Evolutionary conservation across 306 rosid genomes (phyloP), one percentile per base, ranked within the genome.

Genomic region (Erythrophleum fordii): DNA sequence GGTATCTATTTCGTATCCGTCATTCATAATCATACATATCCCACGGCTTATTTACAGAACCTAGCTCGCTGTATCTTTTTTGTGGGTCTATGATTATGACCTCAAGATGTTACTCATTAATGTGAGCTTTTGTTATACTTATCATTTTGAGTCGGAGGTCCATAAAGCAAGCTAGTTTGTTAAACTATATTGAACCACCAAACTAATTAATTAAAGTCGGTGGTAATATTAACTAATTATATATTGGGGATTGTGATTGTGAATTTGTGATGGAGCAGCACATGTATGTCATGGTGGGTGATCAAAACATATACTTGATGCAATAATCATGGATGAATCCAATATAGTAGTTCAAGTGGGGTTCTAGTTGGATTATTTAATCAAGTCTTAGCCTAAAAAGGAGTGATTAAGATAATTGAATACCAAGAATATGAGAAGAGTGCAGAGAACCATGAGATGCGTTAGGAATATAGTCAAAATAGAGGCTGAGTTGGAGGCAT

Each of bases 401-500:
- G 20, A 25, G 51, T n/a, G 69, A 80, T 16, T 6, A 11, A 16
- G 35, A 53, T 31, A 37, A 52, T 25, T 17, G 26, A 53, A 55
- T 8, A 29, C 34, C 26, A 31, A 56, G 48, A 45, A 51, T 14
- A 58, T 58, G 61, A 9, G 49, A 11, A 59, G 51, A 2, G n/a
- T 45, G n/a, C 59, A 29, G 3, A 48, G 45, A 42, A 53, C 64
- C 52, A 71, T 61, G 25, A 26, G 7, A 52, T 45, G 45, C 23
- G 61, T 44, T n/a, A 70, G 49, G 69, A n/a, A n/a, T n/a, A n/a
- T n/a, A n/a, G 81, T 75, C 66, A 64, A 75, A 75, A 48, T 4
- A 8, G 58, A 55, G 5, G 52, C 31, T 75, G 78, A 71, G 87
- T 67, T 80, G 85, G 83, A 72, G 51, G 13, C 65, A 67, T 59